Percentiles rank a stretch among this genome's conserved stretches.
Evolutionary conservation across 2,329 filamentous ascomycete genomes (phyloP).

Genomic region (Pestalotiopsis sp.): DNA sequence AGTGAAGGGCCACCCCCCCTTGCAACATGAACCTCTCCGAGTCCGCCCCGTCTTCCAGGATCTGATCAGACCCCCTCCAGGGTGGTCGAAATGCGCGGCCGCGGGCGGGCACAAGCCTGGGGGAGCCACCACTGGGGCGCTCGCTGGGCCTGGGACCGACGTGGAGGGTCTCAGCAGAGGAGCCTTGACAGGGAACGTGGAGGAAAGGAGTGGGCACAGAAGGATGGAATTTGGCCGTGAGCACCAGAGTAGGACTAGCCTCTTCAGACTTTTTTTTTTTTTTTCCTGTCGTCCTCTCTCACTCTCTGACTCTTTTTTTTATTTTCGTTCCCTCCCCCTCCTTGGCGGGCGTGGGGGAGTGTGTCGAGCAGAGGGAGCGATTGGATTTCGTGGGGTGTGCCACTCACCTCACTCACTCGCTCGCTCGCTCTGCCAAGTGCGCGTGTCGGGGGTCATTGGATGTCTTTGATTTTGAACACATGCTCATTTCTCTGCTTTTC

Average conservation of each 20-base stretch:
- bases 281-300: not conserved
- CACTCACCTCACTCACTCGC: not conserved
- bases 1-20: not conserved
- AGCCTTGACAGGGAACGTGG: conserved; percentile 10
- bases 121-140: conserved; percentile 13
- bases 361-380: not conserved
- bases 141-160: conserved; percentile 4
- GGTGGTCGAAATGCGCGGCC: conserved; percentile 10
- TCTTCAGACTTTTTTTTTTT: not conserved
- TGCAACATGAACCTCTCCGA: conserved; percentile 12
- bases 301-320: not conserved
- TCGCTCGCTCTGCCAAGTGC: not conserved
- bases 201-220: not conserved
- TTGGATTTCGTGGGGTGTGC: not conserved
- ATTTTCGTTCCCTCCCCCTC: not conserved
- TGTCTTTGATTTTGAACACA: conserved; percentile 5
- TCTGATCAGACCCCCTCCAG: conserved; percentile 12
- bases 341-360: conserved; percentile 3
- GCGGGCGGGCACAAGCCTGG: conserved; percentile 10
- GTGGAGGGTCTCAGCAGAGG: conserved; percentile 14
- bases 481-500: conserved; percentile 2
- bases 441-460: conserved; percentile 12
- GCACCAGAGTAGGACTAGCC: conserved; percentile 2
- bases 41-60: conserved; percentile 14
- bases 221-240: not conserved